Percentiles rank a stretch among this genome's conserved stretches.
phyloP scores from a whole-genome alignment of 2,329 filamentous ascomycete species.

The Talaromyces funiculosus region DNA sequence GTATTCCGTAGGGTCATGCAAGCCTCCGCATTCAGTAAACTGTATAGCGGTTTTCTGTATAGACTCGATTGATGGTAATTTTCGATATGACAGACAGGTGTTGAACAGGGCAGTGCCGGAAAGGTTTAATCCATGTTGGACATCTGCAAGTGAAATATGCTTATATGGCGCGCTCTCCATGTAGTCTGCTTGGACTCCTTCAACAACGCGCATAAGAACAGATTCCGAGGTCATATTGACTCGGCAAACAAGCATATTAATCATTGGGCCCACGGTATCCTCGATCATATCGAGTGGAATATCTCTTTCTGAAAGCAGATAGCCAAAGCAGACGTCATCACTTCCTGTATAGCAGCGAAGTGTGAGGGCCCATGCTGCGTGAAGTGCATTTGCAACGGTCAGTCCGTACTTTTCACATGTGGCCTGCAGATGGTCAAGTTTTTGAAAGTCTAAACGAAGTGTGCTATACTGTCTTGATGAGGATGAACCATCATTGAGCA shows the following conservation, averaged over 20 bases:
- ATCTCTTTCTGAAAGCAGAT: conserved; percentile 39
- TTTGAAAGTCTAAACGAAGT: conserved; percentile 11
- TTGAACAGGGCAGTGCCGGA: conserved; percentile 41
- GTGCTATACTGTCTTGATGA: conserved; percentile 4
- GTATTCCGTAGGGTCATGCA: conserved; percentile 47
- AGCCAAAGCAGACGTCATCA: conserved; percentile 38
- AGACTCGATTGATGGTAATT: conserved; percentile 29
- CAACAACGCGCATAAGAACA: conserved; percentile 34
- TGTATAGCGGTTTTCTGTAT: conserved; percentile 25
- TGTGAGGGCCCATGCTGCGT: conserved; percentile 14
- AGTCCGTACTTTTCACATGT: conserved; percentile 41
- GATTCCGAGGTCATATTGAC: conserved; percentile 32
- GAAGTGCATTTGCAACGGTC: conserved; percentile 42
- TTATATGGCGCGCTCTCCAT: conserved; percentile 42
- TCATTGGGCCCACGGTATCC: conserved; percentile 43
- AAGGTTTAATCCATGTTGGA: conserved; percentile 41
- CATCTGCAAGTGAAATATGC: conserved; percentile 42
- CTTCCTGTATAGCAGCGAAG: conserved; percentile 13
- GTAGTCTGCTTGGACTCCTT: conserved; percentile 43
- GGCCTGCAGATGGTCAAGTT: conserved; percentile 27
- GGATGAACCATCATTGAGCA: conserved; percentile 22
- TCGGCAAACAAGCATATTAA: conserved; percentile 43
- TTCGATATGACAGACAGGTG: conserved; percentile 45
- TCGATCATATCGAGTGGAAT: conserved; percentile 35
- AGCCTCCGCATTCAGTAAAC: conserved; percentile 35